phyloP scores from a whole-genome alignment of 345 rosid genomes.

The Populus simonii region DNA sequence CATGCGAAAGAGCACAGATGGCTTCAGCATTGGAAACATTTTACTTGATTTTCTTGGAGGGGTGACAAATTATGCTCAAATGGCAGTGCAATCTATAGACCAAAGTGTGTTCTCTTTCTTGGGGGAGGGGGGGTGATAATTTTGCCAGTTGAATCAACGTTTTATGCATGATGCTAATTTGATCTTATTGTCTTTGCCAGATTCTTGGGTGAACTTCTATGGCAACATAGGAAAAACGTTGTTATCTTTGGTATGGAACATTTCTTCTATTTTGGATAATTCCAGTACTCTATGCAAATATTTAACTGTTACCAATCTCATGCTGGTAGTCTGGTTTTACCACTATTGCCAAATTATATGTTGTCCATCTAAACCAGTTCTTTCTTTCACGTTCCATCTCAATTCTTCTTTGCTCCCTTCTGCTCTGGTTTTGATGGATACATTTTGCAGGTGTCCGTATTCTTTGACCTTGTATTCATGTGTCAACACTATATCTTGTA shows the following conservation, averaged over 20 bases:
- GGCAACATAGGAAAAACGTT: constrained; percentile 90
- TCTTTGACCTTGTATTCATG: constrained; percentile 85
- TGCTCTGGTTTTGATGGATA: neutral
- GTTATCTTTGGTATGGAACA: constrained; percentile 37
- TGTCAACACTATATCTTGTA: constrained; percentile 76
- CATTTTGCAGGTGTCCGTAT: constrained; percentile 58
- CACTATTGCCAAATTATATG: neutral
- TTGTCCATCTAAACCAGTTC: neutral
- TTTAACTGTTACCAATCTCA: neutral
- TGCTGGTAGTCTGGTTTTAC: neutral
- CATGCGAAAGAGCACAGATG: constrained; percentile 78
- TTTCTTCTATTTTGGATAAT: neutral
- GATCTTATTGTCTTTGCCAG: constrained; percentile 33
- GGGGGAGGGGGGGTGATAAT: neutral
- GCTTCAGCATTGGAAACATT: constrained; percentile 87
- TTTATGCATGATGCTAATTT: neutral
- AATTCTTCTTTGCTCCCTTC: neutral
- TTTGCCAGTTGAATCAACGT: neutral
- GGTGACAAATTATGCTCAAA: constrained; percentile 61
- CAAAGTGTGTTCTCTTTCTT: constrained; percentile 45
- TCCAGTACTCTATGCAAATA: neutral
- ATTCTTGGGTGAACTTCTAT: constrained; percentile 94
- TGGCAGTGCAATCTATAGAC: constrained; percentile 76
- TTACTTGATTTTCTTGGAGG: constrained; percentile 87
- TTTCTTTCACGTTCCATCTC: neutral